Percentiles rank a stretch among this genome's conserved stretches.
These are phyloP conservation scores for Fallopia convolvulus DNA, from an alignment of 148 eudicot genomes.

Conservation along the genomic window DNA sequence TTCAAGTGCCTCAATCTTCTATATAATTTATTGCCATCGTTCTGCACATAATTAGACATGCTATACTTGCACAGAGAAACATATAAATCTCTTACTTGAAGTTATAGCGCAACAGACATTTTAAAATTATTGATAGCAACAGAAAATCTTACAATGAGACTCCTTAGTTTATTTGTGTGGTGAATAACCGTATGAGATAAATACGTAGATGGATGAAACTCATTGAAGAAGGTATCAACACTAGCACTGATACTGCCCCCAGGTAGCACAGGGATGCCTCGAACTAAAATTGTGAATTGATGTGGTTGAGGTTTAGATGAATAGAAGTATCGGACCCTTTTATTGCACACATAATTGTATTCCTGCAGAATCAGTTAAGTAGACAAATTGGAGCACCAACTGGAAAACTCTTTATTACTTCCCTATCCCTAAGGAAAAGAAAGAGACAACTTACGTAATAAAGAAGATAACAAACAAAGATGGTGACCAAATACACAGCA, in stretches of 20 bases:
- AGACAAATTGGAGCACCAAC: background rate
- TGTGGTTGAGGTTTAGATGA: constrained; percentile 73
- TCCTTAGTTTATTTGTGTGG: constrained; percentile 55
- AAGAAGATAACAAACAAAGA: constrained; percentile 16
- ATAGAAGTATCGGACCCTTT: constrained; percentile 57
- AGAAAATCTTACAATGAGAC: constrained; percentile 50
- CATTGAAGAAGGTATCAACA: constrained; percentile 60
- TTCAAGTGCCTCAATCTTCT: constrained; percentile 45
- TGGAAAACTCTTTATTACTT: background rate
- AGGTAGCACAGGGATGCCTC: constrained; percentile 61
- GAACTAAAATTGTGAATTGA: constrained; percentile 73
- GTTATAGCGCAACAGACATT: background rate
- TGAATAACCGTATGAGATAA: constrained; percentile 70
- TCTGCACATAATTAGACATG: constrained; percentile 15
- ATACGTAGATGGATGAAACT: constrained; percentile 71
- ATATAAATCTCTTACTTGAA: background rate
- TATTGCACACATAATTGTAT: constrained; percentile 48
- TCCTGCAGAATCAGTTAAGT: constrained; percentile 48
- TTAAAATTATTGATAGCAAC: background rate
- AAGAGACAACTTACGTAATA: constrained; percentile 8
- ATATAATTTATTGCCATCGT: constrained; percentile 51
- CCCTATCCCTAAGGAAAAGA: background rate
- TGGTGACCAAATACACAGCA: constrained; percentile 18
- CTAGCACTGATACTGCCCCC: constrained; percentile 52
- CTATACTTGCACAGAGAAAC: background rate